Evolutionary conservation across 495 filamentous ascomycete species (phyloP), one percentile per base, ranked within the genome.

Genomic region (Alectoria sarmentosa): DNA sequence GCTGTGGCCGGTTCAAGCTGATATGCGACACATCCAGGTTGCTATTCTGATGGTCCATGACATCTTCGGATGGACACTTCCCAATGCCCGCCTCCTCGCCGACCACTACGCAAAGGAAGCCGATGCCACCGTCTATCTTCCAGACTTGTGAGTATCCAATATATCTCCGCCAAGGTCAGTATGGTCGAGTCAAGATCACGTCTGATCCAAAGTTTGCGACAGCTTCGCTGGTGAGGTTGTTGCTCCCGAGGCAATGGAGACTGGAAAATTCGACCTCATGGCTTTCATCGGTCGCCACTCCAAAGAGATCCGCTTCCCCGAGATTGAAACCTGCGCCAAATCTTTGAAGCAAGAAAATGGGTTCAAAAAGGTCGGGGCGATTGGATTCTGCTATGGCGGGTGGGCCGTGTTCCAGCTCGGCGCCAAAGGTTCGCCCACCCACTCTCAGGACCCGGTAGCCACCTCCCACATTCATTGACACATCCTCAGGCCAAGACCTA

Each of bases 301-400:
- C 37, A 81, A 81, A 49, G 76, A 76, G 0, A 66, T 74, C 21
- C 82, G 83, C 48, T 77, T 79, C 58, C 79, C 80, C 0, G 82
- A 85, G 69, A 82, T 87, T 48, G 69, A 82, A 56, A 78, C 69
- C 0, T 80, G 72, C 46, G 83, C 84, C 1, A 67, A 72, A 64
- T 72, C 73, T 0, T 73, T 88, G 26, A 76, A 77, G 8, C 39
- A 38, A 9, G 61, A 75, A 36, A 44, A 63, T 1, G 64, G 64
- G 30, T 75, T 78, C 69, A 71, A 71, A 42, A 76, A 73, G 46
- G 65, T 86, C 41, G 84, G 76, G 11, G 83, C 83, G 3, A 72
- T 87, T 26, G 84, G 85, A 6, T 87, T 79, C 71, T 88, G 86
- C 75, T 87, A 76, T 58, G 84, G 84, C 59, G 84, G 82, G 2